phyloP scores from a whole-genome alignment of 1,284 basidiomycete genomes.

The Afroboletus lepidellus region DNA sequence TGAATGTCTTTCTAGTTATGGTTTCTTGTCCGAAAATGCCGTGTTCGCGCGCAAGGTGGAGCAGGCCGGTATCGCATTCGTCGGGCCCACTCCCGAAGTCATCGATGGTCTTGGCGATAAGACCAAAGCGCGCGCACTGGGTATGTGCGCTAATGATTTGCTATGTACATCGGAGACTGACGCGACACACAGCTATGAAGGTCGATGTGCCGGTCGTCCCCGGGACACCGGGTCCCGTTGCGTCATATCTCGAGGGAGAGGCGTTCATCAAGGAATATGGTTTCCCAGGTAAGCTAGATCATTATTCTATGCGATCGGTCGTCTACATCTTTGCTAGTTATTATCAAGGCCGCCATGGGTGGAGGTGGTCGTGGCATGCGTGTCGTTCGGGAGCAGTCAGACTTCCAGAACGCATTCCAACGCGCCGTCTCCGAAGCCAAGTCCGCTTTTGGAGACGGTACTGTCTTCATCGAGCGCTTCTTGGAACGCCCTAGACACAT shows the following conservation, averaged over 20 bases:
- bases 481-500: slow-evolving; percentile 96
- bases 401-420: slow-evolving; percentile 89
- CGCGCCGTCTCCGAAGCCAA: slow-evolving; percentile 95
- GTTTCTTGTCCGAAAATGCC: slow-evolving; percentile 98
- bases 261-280: slow-evolving; percentile 93
- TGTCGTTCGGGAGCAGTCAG: slow-evolving; percentile 89
- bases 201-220: slow-evolving; percentile 95
- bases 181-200: slow-evolving; percentile 61
- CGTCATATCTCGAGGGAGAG: slow-evolving; percentile 77
- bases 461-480: slow-evolving; percentile 98
- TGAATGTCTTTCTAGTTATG: slow-evolving; percentile 62
- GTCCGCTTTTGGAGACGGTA: slow-evolving; percentile 96
- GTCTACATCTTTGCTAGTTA: slow-evolving; percentile 49
- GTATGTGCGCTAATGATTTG: slow-evolving; percentile 39
- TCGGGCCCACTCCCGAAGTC: slow-evolving; percentile 94
- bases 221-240: slow-evolving; percentile 94
- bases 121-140: slow-evolving; percentile 91
- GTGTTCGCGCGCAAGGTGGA: slow-evolving; percentile 95
- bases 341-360: slow-evolving; percentile 98
- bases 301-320: not conserved
- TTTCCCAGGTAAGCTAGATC: slow-evolving; percentile 69
- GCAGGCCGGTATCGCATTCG: slow-evolving; percentile 95
- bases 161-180: slow-evolving; percentile 7
- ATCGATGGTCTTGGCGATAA: slow-evolving; percentile 99
- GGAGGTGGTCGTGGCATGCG: slow-evolving; percentile 99